phyloP scores from a whole-genome alignment of 441 rosid species.

The Metrosideros polymorpha region DNA sequence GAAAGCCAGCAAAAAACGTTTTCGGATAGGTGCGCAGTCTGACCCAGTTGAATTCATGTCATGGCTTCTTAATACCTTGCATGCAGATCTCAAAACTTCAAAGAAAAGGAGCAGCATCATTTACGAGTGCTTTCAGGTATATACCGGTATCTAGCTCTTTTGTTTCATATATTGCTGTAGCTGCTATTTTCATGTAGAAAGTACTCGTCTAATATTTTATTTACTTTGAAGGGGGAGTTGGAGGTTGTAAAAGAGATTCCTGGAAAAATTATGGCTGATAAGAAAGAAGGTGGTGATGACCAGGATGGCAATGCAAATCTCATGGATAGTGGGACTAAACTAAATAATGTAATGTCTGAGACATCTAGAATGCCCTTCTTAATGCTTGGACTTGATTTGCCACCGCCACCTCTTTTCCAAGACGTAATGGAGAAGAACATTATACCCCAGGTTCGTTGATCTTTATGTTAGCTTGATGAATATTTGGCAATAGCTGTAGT shows the following conservation, averaged over 20 bases:
- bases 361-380: conserved; percentile 78
- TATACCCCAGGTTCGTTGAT: conserved; percentile 67
- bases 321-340: conserved; percentile 21
- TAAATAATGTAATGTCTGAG: conserved; percentile 23
- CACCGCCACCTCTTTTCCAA: conserved; percentile 91
- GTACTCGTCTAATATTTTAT: conserved; percentile 2
- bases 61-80: conserved; percentile 93
- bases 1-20: conserved; percentile 83
- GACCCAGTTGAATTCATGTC: conserved; percentile 96
- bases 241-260: conserved; percentile 84
- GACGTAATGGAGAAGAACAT: conserved; percentile 99
- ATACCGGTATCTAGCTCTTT: not conserved
- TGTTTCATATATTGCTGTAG: not conserved
- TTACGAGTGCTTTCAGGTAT: conserved; percentile 87
- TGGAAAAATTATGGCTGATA: conserved; percentile 27
- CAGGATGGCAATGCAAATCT: conserved; percentile 9
- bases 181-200: not conserved
- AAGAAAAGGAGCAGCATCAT: conserved; percentile 66
- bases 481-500: not conserved
- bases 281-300: conserved; percentile 32
- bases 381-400: conserved; percentile 97
- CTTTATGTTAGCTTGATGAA: not conserved
- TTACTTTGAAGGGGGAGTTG: conserved; percentile 56
- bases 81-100: conserved; percentile 51
- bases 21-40: conserved; percentile 81